A percentile compares a stretch with the other conserved stretches of the same genome.
Conservation (phyloP, 1,284 basidiomycete species). For the Tylopilus orsonianus region DNA sequence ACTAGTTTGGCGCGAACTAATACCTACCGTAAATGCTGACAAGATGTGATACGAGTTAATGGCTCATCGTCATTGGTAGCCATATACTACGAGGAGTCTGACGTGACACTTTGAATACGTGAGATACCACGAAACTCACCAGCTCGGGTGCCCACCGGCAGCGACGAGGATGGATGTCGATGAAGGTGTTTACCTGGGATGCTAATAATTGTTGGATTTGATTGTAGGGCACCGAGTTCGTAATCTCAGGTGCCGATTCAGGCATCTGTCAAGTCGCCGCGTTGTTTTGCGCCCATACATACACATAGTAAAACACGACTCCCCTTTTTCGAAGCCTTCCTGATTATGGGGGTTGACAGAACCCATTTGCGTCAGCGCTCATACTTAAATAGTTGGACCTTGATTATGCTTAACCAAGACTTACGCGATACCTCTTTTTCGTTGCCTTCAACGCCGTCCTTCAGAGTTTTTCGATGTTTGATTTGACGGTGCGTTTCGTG, state of each 20-base stretch:
- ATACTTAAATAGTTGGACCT: constrained; percentile 18
- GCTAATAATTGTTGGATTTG: neutral
- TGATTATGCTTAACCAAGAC: neutral
- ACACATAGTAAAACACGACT: constrained; percentile 6
- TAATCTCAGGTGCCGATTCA: constrained; percentile 7
- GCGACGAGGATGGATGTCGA: too few species aligned
- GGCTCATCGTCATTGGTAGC: too few species aligned
- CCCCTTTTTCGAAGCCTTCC: constrained; percentile 15
- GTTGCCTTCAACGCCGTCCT: neutral
- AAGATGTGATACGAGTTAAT: too few species aligned
- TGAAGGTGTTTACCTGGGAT: too few species aligned
- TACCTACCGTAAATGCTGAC: too few species aligned
- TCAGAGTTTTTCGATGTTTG: constrained; percentile 15
- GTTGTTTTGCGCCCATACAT: constrained; percentile 4
- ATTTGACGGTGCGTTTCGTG: constrained; percentile 11
- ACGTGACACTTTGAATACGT: too few species aligned
- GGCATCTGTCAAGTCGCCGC: constrained; percentile 6
- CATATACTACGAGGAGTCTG: too few species aligned
- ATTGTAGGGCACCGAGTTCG: constrained; percentile 14
- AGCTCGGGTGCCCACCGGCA: too few species aligned
- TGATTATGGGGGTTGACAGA: constrained; percentile 23
- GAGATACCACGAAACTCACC: too few species aligned
- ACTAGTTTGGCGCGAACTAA: too few species aligned
- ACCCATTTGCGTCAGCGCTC: constrained; percentile 15
- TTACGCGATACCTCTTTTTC: neutral